Percentiles rank a stretch among this genome's conserved stretches.
Evolutionary conservation across 2,329 filamentous ascomycete genomes (phyloP).

Genomic region (Fusarium pseudograminearum): DNA sequence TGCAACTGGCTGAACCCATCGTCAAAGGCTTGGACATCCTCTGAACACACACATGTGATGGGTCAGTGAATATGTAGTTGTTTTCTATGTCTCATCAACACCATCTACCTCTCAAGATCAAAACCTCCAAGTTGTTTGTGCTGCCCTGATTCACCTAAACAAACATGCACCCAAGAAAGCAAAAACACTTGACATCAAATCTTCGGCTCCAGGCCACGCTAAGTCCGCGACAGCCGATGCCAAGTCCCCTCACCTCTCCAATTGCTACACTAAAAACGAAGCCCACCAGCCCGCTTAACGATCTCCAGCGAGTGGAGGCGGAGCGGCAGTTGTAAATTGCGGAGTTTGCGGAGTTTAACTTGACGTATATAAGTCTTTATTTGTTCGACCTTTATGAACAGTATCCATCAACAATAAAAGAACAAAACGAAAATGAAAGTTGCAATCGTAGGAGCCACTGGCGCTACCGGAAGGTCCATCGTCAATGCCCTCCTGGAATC

Average conservation of each 20-base stretch:
- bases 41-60: neutral
- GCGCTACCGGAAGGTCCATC: constrained; percentile 56
- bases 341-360: constrained; percentile 6
- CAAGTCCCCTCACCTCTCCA: neutral
- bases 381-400: neutral
- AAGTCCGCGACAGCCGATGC: neutral
- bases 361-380: neutral
- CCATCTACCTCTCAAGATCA: neutral
- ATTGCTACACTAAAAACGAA: neutral
- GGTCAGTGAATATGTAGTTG: neutral
- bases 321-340: neutral
- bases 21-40: neutral
- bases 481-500: constrained; percentile 54
- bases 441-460: constrained; percentile 57
- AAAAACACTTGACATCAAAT: too few relatives aligned
- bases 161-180: neutral
- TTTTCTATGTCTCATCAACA: neutral
- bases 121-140: neutral
- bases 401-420: neutral
- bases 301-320: neutral
- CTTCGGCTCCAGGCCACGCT: neutral
- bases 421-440: constrained; percentile 36
- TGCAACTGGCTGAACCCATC: neutral
- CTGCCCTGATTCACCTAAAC: neutral
- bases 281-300: neutral